These are phyloP conservation scores for Aphanomyces cochlioides DNA, from an alignment of 352 stramenopile genomes.

Conservation along the genomic window DNA sequence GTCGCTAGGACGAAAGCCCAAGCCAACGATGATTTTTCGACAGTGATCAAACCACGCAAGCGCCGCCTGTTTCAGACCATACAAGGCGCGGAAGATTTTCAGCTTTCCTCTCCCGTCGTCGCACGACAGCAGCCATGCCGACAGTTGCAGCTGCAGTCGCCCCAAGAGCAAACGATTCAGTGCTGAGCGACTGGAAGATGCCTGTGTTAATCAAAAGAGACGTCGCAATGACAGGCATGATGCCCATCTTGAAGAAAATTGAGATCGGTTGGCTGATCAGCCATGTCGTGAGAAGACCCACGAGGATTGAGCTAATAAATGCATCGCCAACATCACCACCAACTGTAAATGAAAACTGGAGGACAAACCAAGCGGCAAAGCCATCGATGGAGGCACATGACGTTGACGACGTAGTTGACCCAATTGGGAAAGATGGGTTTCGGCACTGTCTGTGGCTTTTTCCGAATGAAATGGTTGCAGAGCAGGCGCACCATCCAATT, in stretches of 20 bases:
- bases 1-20: conserved; percentile 7
- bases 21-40: too few relatives aligned
- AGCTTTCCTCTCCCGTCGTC: conserved; percentile 33
- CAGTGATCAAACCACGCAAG: too few relatives aligned
- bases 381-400: conserved; percentile 46
- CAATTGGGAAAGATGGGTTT: conserved; percentile 67
- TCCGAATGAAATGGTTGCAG: conserved; percentile 64
- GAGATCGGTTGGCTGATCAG: conserved; percentile 62
- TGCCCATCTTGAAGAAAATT: conserved; percentile 64
- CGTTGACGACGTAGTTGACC: conserved; percentile 70
- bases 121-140: conserved; percentile 45
- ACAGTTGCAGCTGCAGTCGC: conserved; percentile 38
- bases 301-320: conserved; percentile 58
- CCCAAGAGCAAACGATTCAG: conserved; percentile 46
- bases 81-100: background rate
- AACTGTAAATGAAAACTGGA: conserved; percentile 68
- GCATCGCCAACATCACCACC: conserved; percentile 52
- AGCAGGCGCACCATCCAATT: conserved; percentile 59
- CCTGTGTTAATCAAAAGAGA: conserved; percentile 50
- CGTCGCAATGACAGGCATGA: conserved; percentile 61
- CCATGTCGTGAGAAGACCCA: conserved; percentile 52
- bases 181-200: conserved; percentile 53
- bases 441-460: conserved; percentile 44
- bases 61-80: too few relatives aligned
- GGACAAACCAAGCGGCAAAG: conserved; percentile 63